phyloP scores from a whole-genome alignment of 2,329 filamentous ascomycete genomes.

The Aspergillus transmontanensis region DNA sequence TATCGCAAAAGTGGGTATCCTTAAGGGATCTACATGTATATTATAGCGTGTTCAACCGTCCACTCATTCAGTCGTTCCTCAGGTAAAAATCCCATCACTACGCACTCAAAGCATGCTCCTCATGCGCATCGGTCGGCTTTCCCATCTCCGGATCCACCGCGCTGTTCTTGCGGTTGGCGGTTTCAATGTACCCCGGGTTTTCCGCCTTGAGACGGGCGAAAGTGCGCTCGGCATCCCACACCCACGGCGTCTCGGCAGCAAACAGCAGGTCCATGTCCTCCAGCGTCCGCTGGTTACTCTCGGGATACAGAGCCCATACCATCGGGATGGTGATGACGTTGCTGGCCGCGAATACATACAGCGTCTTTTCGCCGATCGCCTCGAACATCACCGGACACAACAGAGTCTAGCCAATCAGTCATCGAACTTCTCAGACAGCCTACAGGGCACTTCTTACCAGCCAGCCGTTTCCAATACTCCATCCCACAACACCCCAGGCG shows the following conservation, averaged over 20 bases:
- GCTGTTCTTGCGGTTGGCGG: slow-evolving; percentile 37
- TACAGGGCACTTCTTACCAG: slow-evolving; percentile 37
- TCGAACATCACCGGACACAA: slow-evolving; percentile 64
- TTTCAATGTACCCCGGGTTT: slow-evolving; percentile 54
- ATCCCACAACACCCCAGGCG: slow-evolving; percentile 74
- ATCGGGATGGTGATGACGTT: slow-evolving; percentile 69
- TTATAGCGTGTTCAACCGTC: background rate
- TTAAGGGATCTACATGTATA: background rate
- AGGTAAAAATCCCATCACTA: background rate
- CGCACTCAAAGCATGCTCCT: background rate
- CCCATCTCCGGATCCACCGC: slow-evolving; percentile 36
- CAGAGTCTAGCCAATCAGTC: slow-evolving; percentile 38
- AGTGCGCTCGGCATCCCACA: slow-evolving; percentile 69
- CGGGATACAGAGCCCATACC: slow-evolving; percentile 74
- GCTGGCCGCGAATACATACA: slow-evolving; percentile 72
- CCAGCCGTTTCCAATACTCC: slow-evolving; percentile 76
- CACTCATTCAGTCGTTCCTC: background rate
- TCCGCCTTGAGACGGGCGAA: slow-evolving; percentile 65
- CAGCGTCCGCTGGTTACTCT: slow-evolving; percentile 72
- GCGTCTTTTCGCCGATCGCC: slow-evolving; percentile 67
- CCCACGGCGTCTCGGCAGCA: slow-evolving; percentile 66
- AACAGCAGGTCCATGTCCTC: slow-evolving; percentile 78
- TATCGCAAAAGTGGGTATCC: background rate
- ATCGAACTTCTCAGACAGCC: slow-evolving; percentile 5
- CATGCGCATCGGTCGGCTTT: slow-evolving; percentile 13